phyloP scores from a whole-genome alignment of 1,284 basidiomycete genomes.

The Sanghuangporus weigelae region DNA sequence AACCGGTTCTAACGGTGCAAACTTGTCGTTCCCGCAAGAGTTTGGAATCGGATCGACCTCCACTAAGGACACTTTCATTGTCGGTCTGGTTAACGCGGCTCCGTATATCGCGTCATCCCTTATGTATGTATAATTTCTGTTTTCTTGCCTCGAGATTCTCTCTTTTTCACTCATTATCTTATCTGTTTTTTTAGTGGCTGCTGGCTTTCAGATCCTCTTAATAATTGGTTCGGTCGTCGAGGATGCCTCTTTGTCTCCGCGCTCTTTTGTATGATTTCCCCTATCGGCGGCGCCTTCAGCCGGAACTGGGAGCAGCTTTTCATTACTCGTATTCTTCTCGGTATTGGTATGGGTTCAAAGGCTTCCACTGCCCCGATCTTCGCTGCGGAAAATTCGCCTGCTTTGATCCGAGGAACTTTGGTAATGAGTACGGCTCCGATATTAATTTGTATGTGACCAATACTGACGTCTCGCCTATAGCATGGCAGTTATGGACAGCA shows the following conservation, averaged over 20 bases:
- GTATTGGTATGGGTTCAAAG: slow-evolving; percentile 67
- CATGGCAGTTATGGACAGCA: slow-evolving; percentile 31
- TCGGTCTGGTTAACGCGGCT: slow-evolving; percentile 42
- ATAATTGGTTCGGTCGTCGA: slow-evolving; percentile 52
- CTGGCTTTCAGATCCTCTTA: slow-evolving; percentile 45
- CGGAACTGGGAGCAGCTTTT: slow-evolving; percentile 28
- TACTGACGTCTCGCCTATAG: not conserved
- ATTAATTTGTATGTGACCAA: not conserved
- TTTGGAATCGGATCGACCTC: slow-evolving; percentile 34
- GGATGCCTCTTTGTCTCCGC: slow-evolving; percentile 68
- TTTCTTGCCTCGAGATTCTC: slow-evolving; percentile 35
- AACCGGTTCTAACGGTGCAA: slow-evolving; percentile 59
- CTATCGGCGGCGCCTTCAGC: slow-evolving; percentile 50
- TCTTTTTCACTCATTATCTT: slow-evolving; percentile 18
- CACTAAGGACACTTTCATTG: slow-evolving; percentile 37
- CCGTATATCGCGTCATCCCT: slow-evolving; percentile 55
- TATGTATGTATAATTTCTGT: slow-evolving; percentile 34
- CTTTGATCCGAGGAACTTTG: slow-evolving; percentile 54
- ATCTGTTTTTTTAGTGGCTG: slow-evolving; percentile 26
- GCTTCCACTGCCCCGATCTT: slow-evolving; percentile 55
- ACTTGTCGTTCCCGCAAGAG: slow-evolving; percentile 55
- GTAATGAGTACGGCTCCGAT: slow-evolving; percentile 32
- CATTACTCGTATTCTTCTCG: slow-evolving; percentile 52
- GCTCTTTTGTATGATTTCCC: slow-evolving; percentile 48
- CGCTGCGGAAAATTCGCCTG: slow-evolving; percentile 58